A percentile compares a stretch with the other conserved stretches of the same genome.
phyloP scores from a whole-genome alignment of 148 eudicot species.

The Vaccinium corymbosum region DNA sequence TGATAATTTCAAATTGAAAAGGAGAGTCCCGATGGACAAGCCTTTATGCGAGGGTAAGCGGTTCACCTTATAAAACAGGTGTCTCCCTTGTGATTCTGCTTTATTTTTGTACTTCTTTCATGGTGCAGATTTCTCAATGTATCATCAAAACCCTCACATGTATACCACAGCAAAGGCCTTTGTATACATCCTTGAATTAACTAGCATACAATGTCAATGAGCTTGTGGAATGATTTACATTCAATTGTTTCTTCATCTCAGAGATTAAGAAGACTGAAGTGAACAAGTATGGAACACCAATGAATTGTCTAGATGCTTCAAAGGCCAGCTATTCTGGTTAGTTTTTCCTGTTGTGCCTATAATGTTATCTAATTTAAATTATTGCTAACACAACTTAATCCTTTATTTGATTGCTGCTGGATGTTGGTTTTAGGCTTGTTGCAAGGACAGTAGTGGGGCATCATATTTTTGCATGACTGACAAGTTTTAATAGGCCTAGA shows the following conservation, averaged over 20 bases:
- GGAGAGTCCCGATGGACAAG: background rate
- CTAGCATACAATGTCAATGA: background rate
- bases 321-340: slow-evolving; percentile 44
- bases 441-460: background rate
- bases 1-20: background rate
- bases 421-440: background rate
- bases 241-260: slow-evolving; percentile 24
- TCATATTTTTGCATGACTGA: background rate
- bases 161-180: background rate
- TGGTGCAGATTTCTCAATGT: background rate
- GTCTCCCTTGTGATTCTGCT: background rate
- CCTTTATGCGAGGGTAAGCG: background rate
- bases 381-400: background rate
- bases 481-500: background rate
- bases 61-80: background rate
- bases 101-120: background rate
- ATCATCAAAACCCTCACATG: background rate
- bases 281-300: slow-evolving; percentile 52
- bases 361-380: background rate
- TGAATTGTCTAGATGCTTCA: slow-evolving; percentile 38
- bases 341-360: slow-evolving; percentile 17
- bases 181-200: background rate
- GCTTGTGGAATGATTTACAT: background rate
- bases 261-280: slow-evolving; percentile 72
- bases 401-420: background rate